Evolutionary conservation across 129 eudicot species (phyloP).

Genomic region (Calendula officinalis): DNA sequence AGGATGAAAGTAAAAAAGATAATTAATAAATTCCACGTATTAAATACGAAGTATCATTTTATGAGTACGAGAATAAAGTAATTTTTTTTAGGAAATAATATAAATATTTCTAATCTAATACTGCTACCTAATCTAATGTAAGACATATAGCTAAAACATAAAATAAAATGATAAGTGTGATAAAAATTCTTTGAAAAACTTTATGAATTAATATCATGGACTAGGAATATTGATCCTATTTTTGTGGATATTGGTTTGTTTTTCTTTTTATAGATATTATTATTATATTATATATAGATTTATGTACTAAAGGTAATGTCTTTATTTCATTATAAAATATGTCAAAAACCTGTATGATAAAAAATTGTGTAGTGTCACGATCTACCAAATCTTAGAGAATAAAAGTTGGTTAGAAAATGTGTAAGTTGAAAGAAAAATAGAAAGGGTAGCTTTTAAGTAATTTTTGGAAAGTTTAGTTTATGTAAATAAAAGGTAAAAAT

Average conservation of each 20-base stretch:
- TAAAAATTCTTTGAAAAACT: conserved; percentile 1
- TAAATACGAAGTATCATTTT: no score
- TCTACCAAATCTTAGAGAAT: conserved; percentile 11
- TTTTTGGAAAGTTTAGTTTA: conserved; percentile 15
- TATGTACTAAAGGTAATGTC: not conserved
- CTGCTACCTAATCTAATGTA: no score
- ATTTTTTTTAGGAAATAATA: no score
- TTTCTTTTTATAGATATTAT: not conserved
- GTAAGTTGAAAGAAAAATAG: conserved; percentile 8
- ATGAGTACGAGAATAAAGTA: no score
- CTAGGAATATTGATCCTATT: conserved; percentile 41
- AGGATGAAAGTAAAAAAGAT: no score
- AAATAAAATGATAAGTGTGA: not conserved
- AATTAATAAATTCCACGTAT: no score
- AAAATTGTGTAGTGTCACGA: not conserved
- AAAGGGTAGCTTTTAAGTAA: conserved; percentile 37
- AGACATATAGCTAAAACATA: no score
- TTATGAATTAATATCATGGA: conserved; percentile 10
- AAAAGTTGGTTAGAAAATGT: conserved; percentile 15
- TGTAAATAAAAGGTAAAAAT: conserved; percentile 2
- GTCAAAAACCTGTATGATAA: conserved; percentile 2
- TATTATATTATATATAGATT: not conserved
- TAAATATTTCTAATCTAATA: no score
- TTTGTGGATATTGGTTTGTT: conserved; percentile 24
- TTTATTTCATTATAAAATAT: not conserved